These are phyloP conservation scores for Aegilops bicornis DNA, from an alignment of 176 grass and related monocot species.

Conservation along the genomic window DNA sequence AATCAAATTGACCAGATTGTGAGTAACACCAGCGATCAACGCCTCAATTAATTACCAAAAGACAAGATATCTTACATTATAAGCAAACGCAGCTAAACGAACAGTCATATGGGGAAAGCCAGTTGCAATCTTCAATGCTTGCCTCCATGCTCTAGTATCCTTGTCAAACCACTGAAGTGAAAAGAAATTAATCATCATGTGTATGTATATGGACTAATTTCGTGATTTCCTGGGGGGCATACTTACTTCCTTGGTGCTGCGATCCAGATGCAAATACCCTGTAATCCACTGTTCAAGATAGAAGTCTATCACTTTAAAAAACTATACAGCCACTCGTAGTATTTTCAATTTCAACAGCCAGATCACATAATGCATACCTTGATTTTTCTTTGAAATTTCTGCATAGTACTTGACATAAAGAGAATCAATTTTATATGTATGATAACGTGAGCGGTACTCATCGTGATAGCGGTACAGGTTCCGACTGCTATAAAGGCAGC, in stretches of 20 bases:
- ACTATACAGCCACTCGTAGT: background rate
- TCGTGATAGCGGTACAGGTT: background rate
- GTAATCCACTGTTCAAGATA: background rate
- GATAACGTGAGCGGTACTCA: background rate
- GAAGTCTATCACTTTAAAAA: no score
- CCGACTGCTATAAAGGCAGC: background rate
- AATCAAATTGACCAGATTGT: background rate
- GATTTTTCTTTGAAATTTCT: background rate
- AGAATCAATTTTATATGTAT: background rate
- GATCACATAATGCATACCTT: background rate
- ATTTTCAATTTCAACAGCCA: background rate
- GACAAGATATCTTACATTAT: background rate
- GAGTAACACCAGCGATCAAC: background rate
- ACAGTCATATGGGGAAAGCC: background rate
- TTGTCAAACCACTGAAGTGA: background rate
- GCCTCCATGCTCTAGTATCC: background rate
- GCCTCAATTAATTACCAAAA: background rate
- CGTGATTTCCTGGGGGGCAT: background rate
- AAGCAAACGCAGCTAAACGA: background rate
- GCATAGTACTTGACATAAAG: background rate
- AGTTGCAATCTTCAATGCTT: slow-evolving; percentile 21
- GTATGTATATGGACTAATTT: no score
- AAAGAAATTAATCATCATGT: background rate
- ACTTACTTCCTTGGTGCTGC: background rate
- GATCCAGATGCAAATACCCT: background rate